Evolutionary conservation across 257 asterid genomes (phyloP).

Genomic region (Rehmannia glutinosa): DNA sequence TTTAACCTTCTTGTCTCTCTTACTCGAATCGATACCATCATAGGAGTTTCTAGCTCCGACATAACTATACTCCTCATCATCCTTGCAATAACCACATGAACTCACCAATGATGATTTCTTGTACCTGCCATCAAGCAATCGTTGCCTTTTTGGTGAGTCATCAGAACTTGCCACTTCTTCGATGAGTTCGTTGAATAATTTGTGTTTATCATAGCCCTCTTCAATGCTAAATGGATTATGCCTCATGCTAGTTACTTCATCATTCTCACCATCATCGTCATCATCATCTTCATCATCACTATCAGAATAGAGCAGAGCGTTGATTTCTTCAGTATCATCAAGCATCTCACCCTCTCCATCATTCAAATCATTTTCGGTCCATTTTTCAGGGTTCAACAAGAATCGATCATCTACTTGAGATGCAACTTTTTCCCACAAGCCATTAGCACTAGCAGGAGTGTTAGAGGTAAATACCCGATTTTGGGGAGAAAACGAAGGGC

Average conservation of each 20-base stretch:
- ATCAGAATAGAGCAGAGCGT: constrained; percentile 72
- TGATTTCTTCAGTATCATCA: constrained; percentile 67
- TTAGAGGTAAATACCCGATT: constrained; percentile 24
- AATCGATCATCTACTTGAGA: constrained; percentile 21
- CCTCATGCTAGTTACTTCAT: constrained; percentile 72
- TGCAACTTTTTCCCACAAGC: constrained; percentile 25
- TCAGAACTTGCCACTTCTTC: constrained; percentile 59
- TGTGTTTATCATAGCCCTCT: constrained; percentile 21
- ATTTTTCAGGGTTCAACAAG: constrained; percentile 28
- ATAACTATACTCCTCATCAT: constrained; percentile 38
- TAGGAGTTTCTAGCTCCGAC: constrained; percentile 14
- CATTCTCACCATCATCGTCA: constrained; percentile 39
- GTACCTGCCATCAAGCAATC: constrained; percentile 60
- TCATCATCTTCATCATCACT: constrained; percentile 36
- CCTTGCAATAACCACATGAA: constrained; percentile 16
- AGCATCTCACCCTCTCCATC: constrained; percentile 52
- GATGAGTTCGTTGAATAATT: constrained; percentile 20
- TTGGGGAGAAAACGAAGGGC: constrained; percentile 37
- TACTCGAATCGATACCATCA: constrained; percentile 19
- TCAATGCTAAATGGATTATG: constrained; percentile 31
- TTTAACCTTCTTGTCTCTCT: constrained; percentile 39
- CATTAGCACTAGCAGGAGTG: constrained; percentile 21
- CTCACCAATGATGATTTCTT: constrained; percentile 43
- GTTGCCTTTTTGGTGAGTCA: constrained; percentile 55
- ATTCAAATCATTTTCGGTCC: constrained; percentile 32